Conservation (phyloP, 2,329 filamentous ascomycete species). For the Annulohypoxylon truncatum region DNA sequence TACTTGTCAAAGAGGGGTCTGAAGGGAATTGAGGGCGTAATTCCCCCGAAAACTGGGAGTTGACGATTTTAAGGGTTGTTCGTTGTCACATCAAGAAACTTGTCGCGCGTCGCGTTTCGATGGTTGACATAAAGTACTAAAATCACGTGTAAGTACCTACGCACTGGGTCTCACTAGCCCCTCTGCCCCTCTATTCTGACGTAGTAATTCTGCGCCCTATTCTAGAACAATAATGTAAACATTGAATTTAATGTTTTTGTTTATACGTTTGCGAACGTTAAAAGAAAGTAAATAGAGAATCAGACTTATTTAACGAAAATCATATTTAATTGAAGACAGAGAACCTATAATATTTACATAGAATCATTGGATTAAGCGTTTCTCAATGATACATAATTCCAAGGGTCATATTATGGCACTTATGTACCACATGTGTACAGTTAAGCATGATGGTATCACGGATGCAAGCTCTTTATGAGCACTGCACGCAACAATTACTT, state of each 20-base stretch:
- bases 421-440: not conserved
- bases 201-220: not conserved
- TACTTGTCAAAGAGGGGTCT: not conserved
- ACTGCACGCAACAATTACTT: not conserved
- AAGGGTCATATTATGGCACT: not conserved
- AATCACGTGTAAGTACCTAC: constrained; percentile 7
- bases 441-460: not conserved
- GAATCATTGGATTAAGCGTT: not conserved
- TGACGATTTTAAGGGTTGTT: not conserved
- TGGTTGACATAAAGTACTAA: not conserved
- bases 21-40: not conserved
- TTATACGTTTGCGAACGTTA: not conserved
- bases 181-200: constrained; percentile 23
- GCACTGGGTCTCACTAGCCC: constrained; percentile 7
- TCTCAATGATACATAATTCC: no score
- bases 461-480: not conserved
- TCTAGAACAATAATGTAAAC: not conserved
- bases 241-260: not conserved
- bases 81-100: not conserved
- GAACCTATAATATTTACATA: not conserved
- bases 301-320: not conserved
- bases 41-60: not conserved
- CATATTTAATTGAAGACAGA: not conserved
- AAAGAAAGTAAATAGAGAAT: not conserved
- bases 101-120: constrained; percentile 10